Conservation (phyloP, 805 yeast species). For the Candida fluviatilis region DNA sequence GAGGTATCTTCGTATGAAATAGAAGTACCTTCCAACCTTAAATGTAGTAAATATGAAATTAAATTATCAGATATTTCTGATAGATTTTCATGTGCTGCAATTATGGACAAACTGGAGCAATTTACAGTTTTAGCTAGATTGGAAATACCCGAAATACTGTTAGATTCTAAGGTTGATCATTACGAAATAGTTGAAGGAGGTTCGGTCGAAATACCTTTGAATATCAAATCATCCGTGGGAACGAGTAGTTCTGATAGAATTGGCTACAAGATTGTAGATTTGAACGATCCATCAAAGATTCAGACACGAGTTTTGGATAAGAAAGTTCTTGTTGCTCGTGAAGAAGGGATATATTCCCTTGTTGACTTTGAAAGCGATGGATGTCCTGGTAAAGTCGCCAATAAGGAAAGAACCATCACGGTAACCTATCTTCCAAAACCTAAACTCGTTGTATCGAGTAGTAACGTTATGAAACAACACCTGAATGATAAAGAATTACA, state of each 20-base stretch:
- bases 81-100: slow-evolving; percentile 74
- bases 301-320: background rate
- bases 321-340: slow-evolving; percentile 19
- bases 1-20: slow-evolving; percentile 35
- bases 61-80: slow-evolving; percentile 66
- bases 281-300: background rate
- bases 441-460: slow-evolving; percentile 14
- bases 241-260: slow-evolving; percentile 25
- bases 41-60: slow-evolving; percentile 73
- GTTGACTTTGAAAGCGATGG: slow-evolving; percentile 36
- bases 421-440: slow-evolving; percentile 25
- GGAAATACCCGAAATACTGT: slow-evolving; percentile 53
- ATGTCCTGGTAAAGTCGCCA: slow-evolving; percentile 39
- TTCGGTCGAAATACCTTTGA: slow-evolving; percentile 50
- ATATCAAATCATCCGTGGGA: slow-evolving; percentile 31
- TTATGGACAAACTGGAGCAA: slow-evolving; percentile 53
- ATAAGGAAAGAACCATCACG: slow-evolving; percentile 13
- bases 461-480: slow-evolving; percentile 18
- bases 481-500: slow-evolving; percentile 18
- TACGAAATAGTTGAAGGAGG: slow-evolving; percentile 61
- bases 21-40: slow-evolving; percentile 48
- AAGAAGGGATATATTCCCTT: slow-evolving; percentile 43
- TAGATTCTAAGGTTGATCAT: slow-evolving; percentile 18
- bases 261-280: slow-evolving; percentile 23
- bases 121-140: slow-evolving; percentile 59